A percentile compares a stretch with the other conserved stretches of the same genome.
phyloP scores from a whole-genome alignment of 331 rosid genomes.

The Pyracantha coccinea region DNA sequence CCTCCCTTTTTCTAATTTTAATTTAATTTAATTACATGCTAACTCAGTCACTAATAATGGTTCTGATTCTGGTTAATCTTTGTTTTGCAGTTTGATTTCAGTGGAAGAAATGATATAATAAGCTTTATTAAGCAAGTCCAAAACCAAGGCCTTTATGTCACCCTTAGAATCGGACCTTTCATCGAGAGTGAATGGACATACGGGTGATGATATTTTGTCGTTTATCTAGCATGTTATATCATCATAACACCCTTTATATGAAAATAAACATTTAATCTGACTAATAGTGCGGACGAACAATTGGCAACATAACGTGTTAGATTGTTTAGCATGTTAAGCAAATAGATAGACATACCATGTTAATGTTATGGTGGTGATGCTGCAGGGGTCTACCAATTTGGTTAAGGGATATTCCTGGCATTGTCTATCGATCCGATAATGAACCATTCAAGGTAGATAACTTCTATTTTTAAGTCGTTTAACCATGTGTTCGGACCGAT shows the following conservation, averaged over 20 bases:
- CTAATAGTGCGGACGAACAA: no score
- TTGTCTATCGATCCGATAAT: slow-evolving; percentile 68
- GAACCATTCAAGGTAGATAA: slow-evolving; percentile 64
- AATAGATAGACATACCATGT: background rate
- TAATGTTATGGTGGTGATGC: background rate
- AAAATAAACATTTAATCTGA: no score
- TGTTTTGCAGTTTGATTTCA: slow-evolving; percentile 52
- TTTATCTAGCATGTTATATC: no score
- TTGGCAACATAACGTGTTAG: no score
- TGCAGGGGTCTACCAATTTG: slow-evolving; percentile 80
- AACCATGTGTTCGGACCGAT: background rate
- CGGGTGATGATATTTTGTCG: slow-evolving; percentile 33
- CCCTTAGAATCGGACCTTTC: slow-evolving; percentile 90
- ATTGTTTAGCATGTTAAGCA: background rate
- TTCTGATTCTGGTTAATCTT: background rate
- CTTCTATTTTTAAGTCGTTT: background rate
- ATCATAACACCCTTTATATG: no score
- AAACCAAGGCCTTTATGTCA: slow-evolving; percentile 64
- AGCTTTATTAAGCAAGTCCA: slow-evolving; percentile 64
- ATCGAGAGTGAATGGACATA: slow-evolving; percentile 76
- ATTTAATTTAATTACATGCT: background rate
- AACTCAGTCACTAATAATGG: background rate
- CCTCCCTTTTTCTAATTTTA: background rate
- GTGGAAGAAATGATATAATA: slow-evolving; percentile 62
- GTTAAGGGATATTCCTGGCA: slow-evolving; percentile 67